Conservation (phyloP, 83 land plant species). For the Isoetes engelmannii region DNA sequence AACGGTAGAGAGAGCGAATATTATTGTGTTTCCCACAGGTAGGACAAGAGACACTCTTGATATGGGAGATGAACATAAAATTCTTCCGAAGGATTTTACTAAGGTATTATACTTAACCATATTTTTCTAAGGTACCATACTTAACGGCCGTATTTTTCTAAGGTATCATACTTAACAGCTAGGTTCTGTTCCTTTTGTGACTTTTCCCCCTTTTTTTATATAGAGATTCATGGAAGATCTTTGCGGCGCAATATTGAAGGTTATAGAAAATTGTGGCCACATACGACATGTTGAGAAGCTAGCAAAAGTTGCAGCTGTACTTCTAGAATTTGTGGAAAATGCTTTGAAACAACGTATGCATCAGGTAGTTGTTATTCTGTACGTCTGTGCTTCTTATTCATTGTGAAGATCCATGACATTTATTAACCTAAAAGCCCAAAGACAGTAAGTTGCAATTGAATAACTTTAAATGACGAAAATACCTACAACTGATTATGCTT, state of each 20-base stretch:
- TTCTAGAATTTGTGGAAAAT: conserved; percentile 22
- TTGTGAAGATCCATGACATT: no score
- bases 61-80: conserved; percentile 81
- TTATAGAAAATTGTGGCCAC: conserved; percentile 31
- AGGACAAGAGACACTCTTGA: conserved; percentile 60
- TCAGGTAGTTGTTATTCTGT: no score
- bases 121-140: no score
- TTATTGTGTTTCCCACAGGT: conserved; percentile 33
- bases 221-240: conserved; percentile 32
- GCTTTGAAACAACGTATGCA: no score
- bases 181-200: no score
- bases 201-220: neutral
- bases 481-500: no score
- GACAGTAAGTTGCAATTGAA: no score
- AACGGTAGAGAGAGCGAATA: no score
- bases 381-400: no score
- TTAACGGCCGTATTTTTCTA: no score
- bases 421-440: no score
- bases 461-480: no score
- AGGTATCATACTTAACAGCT: conserved; percentile 32
- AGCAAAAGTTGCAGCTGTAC: conserved; percentile 16
- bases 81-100: conserved; percentile 54
- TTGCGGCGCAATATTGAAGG: conserved; percentile 21
- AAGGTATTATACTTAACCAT: conserved; percentile 36
- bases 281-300: conserved; percentile 44